Conservation (phyloP, 2,329 filamentous ascomycete species). For the Leptodontidium sp. region DNA sequence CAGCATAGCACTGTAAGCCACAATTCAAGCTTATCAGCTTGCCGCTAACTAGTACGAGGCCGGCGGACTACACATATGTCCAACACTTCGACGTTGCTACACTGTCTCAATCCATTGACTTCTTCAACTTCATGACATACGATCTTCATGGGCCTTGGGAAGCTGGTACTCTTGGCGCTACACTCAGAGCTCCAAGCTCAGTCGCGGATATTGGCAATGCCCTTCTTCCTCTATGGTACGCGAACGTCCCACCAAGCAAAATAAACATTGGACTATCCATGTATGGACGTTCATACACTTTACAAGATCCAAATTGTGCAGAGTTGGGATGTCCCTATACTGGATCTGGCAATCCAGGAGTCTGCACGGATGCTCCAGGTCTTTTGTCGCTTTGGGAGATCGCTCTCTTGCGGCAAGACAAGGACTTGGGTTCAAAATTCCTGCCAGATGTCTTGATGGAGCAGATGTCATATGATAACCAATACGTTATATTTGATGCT, state of each 20-base stretch:
- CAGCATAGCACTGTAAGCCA: constrained; percentile 49
- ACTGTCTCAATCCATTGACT: constrained; percentile 44
- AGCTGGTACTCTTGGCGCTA: constrained; percentile 42
- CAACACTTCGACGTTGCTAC: constrained; percentile 44
- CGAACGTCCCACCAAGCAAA: constrained; percentile 50
- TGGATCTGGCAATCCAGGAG: constrained; percentile 39
- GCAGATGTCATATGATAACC: constrained; percentile 46
- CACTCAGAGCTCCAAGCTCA: constrained; percentile 52
- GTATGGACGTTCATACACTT: constrained; percentile 57
- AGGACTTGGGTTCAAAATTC: constrained; percentile 37
- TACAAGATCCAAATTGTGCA: constrained; percentile 37
- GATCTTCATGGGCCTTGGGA: constrained; percentile 50
- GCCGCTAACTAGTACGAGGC: constrained; percentile 33
- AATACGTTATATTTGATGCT: constrained; percentile 55
- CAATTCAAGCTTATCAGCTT: neutral
- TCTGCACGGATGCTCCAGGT: constrained; percentile 46
- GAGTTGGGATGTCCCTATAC: constrained; percentile 42
- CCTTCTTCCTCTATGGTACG: constrained; percentile 52
- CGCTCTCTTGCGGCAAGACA: constrained; percentile 40
- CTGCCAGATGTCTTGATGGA: constrained; percentile 40
- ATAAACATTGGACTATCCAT: constrained; percentile 57
- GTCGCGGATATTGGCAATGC: constrained; percentile 52
- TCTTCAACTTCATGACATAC: constrained; percentile 49
- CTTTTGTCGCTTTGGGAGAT: constrained; percentile 47
- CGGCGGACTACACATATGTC: constrained; percentile 46